Conservation (phyloP, 352 stramenopile species). For the Pythium guiyangense region DNA sequence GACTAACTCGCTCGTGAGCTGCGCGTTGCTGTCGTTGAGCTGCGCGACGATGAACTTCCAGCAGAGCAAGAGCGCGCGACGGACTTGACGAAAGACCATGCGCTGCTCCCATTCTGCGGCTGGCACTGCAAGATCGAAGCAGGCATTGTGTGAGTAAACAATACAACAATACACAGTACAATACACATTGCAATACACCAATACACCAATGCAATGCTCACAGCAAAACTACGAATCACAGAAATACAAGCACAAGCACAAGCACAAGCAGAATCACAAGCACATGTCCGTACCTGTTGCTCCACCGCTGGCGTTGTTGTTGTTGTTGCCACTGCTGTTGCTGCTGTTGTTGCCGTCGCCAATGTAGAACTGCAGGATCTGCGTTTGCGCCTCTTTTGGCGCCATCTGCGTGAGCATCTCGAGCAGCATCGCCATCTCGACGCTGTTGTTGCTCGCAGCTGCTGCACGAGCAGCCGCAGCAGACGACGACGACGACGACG, state of each 20-base stretch:
- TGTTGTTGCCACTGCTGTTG: no score
- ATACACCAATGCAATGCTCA: no score
- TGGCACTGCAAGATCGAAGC: conserved; percentile 9
- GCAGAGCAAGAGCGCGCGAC: no score
- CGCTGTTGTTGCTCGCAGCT: conserved; percentile 3
- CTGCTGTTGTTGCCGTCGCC: conserved; percentile 14
- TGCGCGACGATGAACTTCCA: no score
- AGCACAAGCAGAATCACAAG: no score
- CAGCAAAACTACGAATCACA: no score
- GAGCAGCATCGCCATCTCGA: conserved; percentile 26
- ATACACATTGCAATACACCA: no score
- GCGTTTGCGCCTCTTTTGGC: conserved; percentile 41
- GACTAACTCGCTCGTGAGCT: conserved; percentile 29
- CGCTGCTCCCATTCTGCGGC: conserved; percentile 30
- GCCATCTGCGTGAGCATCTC: conserved; percentile 59
- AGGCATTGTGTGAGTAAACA: neutral
- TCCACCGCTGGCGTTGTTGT: conserved; percentile 9
- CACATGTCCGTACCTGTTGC: conserved; percentile 14
- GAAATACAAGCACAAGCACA: neutral
- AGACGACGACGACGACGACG: no score
- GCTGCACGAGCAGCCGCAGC: neutral
- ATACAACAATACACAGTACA: no score
- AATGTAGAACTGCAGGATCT: conserved; percentile 53
- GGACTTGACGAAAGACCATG: conserved; percentile 44
- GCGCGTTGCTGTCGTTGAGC: conserved; percentile 39